phyloP scores from a whole-genome alignment of 805 yeast species.

The Yamadazyma olivae region DNA sequence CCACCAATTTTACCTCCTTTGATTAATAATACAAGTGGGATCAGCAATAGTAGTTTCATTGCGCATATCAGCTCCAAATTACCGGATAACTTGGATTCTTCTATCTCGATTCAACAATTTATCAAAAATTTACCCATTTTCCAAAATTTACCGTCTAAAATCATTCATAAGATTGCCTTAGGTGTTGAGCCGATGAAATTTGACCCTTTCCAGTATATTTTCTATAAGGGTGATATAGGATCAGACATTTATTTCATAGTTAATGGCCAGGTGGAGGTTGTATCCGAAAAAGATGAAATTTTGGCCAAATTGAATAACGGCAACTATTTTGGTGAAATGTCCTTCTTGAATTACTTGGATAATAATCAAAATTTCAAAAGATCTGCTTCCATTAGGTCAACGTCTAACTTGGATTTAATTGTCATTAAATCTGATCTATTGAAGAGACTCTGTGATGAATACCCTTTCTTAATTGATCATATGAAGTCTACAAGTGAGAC shows the following conservation, averaged over 20 bases:
- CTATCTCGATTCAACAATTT: slow-evolving; percentile 56
- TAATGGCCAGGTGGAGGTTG: slow-evolving; percentile 68
- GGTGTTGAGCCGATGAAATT: slow-evolving; percentile 55
- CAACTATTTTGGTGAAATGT: slow-evolving; percentile 75
- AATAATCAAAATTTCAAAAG: slow-evolving; percentile 30
- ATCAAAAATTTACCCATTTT: slow-evolving; percentile 59
- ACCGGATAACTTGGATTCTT: slow-evolving; percentile 40
- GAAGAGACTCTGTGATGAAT: slow-evolving; percentile 51
- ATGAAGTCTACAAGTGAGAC: slow-evolving; percentile 59
- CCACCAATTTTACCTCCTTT: slow-evolving; percentile 20
- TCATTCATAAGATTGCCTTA: slow-evolving; percentile 62
- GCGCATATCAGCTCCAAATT: background rate
- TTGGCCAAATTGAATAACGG: slow-evolving; percentile 61
- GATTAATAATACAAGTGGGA: slow-evolving; percentile 1
- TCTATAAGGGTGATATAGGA: slow-evolving; percentile 57
- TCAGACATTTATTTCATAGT: slow-evolving; percentile 66
- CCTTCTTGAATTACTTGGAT: slow-evolving; percentile 52
- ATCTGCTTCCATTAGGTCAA: slow-evolving; percentile 64
- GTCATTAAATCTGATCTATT: slow-evolving; percentile 56
- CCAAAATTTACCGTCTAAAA: slow-evolving; percentile 51
- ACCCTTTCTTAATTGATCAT: slow-evolving; percentile 57
- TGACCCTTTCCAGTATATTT: slow-evolving; percentile 57
- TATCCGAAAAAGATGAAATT: slow-evolving; percentile 32
- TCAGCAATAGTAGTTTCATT: background rate
- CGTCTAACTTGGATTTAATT: slow-evolving; percentile 56